These are phyloP conservation scores for Penicillium crystallinum DNA, from an alignment of 495 filamentous ascomycete genomes.

Conservation along the genomic window DNA sequence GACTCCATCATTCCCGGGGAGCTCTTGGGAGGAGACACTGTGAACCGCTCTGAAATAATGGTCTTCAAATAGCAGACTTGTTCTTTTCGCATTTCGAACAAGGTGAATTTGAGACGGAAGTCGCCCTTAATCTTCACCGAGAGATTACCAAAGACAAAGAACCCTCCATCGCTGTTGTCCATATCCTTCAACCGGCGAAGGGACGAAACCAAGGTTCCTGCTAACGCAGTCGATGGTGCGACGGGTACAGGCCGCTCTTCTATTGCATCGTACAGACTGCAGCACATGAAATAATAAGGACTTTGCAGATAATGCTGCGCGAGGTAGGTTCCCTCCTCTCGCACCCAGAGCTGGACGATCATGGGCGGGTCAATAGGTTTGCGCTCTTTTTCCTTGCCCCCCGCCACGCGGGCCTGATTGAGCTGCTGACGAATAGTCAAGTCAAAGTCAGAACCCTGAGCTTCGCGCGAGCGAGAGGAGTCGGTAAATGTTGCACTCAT, in stretches of 20 bases:
- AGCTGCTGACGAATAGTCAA: conserved; percentile 64
- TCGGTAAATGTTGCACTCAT: conserved; percentile 46
- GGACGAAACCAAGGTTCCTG: conserved; percentile 84
- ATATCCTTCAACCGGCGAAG: conserved; percentile 89
- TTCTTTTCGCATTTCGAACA: conserved; percentile 73
- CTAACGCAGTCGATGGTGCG: conserved; percentile 54
- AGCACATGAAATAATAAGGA: conserved; percentile 81
- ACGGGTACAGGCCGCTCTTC: conserved; percentile 52
- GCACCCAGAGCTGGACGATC: conserved; percentile 77
- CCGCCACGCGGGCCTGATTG: conserved; percentile 59
- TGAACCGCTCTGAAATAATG: conserved; percentile 69
- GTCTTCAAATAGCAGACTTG: conserved; percentile 64
- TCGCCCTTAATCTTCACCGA: conserved; percentile 78
- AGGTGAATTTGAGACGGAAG: conserved; percentile 75
- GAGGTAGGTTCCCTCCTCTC: conserved; percentile 60
- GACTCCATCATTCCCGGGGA: conserved; percentile 88
- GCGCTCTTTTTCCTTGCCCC: conserved; percentile 78
- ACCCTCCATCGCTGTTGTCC: conserved; percentile 85
- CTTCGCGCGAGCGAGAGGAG: conserved; percentile 43
- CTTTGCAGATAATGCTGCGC: conserved; percentile 70
- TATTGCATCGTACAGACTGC: conserved; percentile 60
- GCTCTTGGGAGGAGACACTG: conserved; percentile 68
- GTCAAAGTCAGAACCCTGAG: conserved; percentile 53
- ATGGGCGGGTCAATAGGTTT: conserved; percentile 95
- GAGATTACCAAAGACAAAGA: conserved; percentile 95